Evolutionary conservation across 2,329 filamentous ascomycete species (phyloP), one percentile per base, ranked within the genome.

Genomic region (Microdochium paspali): DNA sequence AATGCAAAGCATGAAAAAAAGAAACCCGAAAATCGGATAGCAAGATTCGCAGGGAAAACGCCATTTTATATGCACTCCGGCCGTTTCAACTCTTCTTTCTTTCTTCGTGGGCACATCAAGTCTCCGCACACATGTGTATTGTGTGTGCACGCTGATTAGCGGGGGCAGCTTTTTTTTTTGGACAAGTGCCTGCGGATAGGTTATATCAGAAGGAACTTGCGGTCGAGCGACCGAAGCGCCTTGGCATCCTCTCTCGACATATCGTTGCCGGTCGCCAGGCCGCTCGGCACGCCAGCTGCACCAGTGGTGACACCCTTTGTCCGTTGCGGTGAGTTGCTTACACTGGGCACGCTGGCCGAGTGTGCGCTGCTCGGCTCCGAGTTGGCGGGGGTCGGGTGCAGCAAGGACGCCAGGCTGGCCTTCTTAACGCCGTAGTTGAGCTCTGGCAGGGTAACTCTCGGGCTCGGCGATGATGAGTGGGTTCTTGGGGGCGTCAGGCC

Each of bases 191-290:
- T n/a, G n/a, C n/a, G n/a, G n/a, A n/a, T n/a, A n/a, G 35, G 40
- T 53, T 12, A 40, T 20, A 40, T 40, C 35, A 40, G 18, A n/a
- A 40, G 35, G 55, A 79, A 78, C 55, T 77, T 77, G 53, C 73
- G 70, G 62, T 88, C 80, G 45, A 88, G 67, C 59, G 85, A 80
- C 52, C 80, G 73, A 43, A 87, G 62, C 2, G 82, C 82, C 53
- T 82, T 71, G 51, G 74, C 75, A 54, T 87, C 84, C 60, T 87
- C 83, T 18, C 74, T 70, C 24, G 56, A 58, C 53, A 57, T 53
- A 28, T 55, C 56, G 21, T 50, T 49, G 13, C 47, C 62, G 46
- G 56, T 61, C 53, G 57, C 54, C 50, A 51, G 54, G 47, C 47
- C 58, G 49, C 51, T 54, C 44, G 52, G 51, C 10, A 43, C 46